Base-by-base conservation (phyloP, 1,284 basidiomycete genomes). In the Puccinia hordei region DNA sequence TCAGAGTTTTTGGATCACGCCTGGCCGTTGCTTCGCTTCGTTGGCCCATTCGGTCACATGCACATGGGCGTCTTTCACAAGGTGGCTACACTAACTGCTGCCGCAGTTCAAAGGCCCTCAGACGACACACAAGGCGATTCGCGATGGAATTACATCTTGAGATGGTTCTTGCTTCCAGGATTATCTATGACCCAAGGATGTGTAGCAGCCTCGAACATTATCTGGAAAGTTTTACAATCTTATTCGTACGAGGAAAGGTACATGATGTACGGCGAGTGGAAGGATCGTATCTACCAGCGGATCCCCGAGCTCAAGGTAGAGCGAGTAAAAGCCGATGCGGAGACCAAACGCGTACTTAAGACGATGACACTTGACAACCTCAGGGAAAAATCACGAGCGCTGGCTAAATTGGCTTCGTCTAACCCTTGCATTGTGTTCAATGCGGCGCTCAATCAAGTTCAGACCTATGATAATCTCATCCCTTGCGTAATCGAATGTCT, bases 261-360 rank as follows among this genome's bases (percentile, higher is more conserved):
- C 90, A 89, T 89, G 53, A 87, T 99, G 38, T 98, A 99, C 84
- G 97, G 95, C 69, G 95, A 99, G 87, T 98, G 96, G 97, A 92
- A 92, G 86, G 89, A 90, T 76, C 87, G 88, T 69, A 89, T 87
- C n/a, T 88, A 87, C 83, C 86, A 86, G 76, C 85, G 76, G 82
- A 86, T 82, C 82, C 86, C 82, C 57, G 88, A 85, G 83, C 86
- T 86, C 82, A 85, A 72, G 61, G 85, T 85, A 15, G 84, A 85
- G 41, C 84, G 85, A 68, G 84, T 84, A 90, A 87, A 89, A 88
- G 84, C 91, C 35, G 87, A 88, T 66, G 85, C 87, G 33, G 87
- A 89, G 63, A 86, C 87, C 74, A 94, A 93, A 84, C 90, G 89
- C 46, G 90, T 95, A 82, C 87, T 95, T 81, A 90, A 93, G 69